Conservation (phyloP, 1,139 yeast genomes). For the Blastobotrys indianensis region DNA sequence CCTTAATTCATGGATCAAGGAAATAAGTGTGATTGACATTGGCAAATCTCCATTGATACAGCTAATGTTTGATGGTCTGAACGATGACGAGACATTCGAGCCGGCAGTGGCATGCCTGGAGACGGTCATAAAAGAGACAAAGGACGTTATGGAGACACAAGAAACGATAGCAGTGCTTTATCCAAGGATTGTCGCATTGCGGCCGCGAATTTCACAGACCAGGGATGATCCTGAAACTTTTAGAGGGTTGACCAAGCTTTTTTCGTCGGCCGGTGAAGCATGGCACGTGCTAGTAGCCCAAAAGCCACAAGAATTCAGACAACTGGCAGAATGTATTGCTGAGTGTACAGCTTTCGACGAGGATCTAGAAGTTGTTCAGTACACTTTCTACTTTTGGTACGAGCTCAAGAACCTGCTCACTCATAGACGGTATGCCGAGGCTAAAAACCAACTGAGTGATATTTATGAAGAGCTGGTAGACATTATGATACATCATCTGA, state of each 20-base stretch:
- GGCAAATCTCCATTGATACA: constrained; percentile 58
- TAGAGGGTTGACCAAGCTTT: constrained; percentile 67
- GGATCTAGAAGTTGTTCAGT: constrained; percentile 83
- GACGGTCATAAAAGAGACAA: constrained; percentile 72
- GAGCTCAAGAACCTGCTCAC: constrained; percentile 65
- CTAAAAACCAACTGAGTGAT: constrained; percentile 53
- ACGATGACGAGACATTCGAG: constrained; percentile 66
- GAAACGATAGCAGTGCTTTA: constrained; percentile 62
- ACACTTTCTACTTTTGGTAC: constrained; percentile 92
- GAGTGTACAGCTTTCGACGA: constrained; percentile 59
- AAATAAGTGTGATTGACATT: constrained; percentile 52
- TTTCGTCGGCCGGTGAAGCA: constrained; percentile 90
- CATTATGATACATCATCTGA: constrained; percentile 64
- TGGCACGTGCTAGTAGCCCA: constrained; percentile 88
- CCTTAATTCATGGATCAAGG: constrained; percentile 84
- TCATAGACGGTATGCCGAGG: constrained; percentile 53
- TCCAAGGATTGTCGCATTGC: constrained; percentile 58
- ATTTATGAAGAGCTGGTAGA: constrained; percentile 59
- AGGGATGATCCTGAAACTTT: constrained; percentile 65
- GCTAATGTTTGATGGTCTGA: constrained; percentile 63
- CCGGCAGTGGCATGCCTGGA: constrained; percentile 83
- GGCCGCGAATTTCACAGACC: constrained; percentile 43
- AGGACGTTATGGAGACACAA: constrained; percentile 50
- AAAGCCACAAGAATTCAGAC: constrained; percentile 62
- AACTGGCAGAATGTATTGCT: constrained; percentile 68